A percentile compares a stretch with the other conserved stretches of the same genome.
Conservation (phyloP, 148 eudicot genomes). For the Mesembryanthemum crystallinum region DNA sequence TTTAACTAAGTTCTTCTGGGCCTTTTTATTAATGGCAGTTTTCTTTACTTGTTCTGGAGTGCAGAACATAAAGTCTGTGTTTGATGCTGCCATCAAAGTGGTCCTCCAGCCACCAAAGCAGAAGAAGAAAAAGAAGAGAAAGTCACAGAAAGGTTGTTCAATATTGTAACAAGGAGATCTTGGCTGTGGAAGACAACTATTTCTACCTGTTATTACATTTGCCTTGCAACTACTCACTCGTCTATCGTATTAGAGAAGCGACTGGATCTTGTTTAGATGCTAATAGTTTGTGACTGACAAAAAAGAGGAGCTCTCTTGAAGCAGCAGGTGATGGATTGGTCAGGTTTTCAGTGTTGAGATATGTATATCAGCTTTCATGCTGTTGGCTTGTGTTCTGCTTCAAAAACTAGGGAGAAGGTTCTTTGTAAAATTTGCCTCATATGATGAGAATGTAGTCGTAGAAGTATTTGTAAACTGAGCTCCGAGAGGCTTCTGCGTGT, state of each 20-base stretch:
- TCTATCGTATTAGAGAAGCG: constrained; percentile 6
- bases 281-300: constrained; percentile 20
- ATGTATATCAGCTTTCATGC: constrained; percentile 8
- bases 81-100: constrained; percentile 83
- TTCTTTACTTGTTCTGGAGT: not conserved
- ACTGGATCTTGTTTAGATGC: constrained; percentile 19
- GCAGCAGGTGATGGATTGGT: constrained; percentile 11
- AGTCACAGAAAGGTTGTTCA: constrained; percentile 68
- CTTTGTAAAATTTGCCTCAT: constrained; percentile 8
- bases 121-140: constrained; percentile 83
- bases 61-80: constrained; percentile 91
- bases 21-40: not conserved
- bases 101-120: constrained; percentile 90
- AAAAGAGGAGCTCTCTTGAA: constrained; percentile 11
- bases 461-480: constrained; percentile 15
- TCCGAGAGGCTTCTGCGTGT: constrained; percentile 14
- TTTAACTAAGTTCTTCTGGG: not conserved
- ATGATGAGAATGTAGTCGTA: constrained; percentile 19
- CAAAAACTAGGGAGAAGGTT: constrained; percentile 2
- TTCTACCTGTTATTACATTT: constrained; percentile 13
- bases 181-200: constrained; percentile 3
- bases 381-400: not conserved
- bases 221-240: constrained; percentile 19
- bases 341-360: constrained; percentile 12
- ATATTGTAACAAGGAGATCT: constrained; percentile 45